Conservation (phyloP, 2,329 filamentous ascomycete genomes). For the Aplosporella prunicola region DNA sequence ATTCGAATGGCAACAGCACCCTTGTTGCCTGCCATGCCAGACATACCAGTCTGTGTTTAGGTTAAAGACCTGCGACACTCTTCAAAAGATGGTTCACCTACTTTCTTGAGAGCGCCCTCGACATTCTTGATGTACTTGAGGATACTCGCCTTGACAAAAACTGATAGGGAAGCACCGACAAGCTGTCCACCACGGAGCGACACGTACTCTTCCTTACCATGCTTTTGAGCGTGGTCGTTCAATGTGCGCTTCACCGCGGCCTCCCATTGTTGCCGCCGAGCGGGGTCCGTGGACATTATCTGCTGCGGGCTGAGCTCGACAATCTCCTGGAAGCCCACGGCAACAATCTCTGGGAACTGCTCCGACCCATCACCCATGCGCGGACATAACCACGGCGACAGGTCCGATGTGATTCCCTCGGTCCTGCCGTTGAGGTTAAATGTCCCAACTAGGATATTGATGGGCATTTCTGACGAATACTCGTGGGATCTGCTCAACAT, state of each 20-base stretch:
- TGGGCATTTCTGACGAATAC: constrained; percentile 63
- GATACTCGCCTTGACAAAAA: constrained; percentile 75
- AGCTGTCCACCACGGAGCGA: constrained; percentile 85
- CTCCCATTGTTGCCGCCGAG: constrained; percentile 79
- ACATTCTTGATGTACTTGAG: constrained; percentile 88
- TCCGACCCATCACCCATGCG: constrained; percentile 45
- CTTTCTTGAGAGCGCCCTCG: constrained; percentile 89
- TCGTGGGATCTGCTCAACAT: constrained; percentile 45
- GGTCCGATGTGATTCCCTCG: constrained; percentile 64
- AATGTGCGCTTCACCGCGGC: constrained; percentile 65
- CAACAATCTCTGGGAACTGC: constrained; percentile 72
- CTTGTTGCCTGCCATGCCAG: constrained; percentile 96
- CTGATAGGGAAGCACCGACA: constrained; percentile 83
- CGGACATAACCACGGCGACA: constrained; percentile 79
- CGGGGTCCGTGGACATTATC: constrained; percentile 96
- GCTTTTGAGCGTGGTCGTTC: constrained; percentile 57
- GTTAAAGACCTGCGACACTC: no score
- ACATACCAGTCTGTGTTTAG: constrained; percentile 61
- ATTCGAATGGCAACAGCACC: constrained; percentile 93
- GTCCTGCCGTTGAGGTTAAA: constrained; percentile 93
- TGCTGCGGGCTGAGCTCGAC: constrained; percentile 96
- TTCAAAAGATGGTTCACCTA: constrained; percentile 16
- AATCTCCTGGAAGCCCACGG: constrained; percentile 93
- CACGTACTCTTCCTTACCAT: constrained; percentile 71
- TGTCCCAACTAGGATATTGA: constrained; percentile 77